Percentiles rank a stretch among this genome's conserved stretches.
Evolutionary conservation across 208 protist genomes (phyloP).

Genomic region (Leishmania guyanensis): DNA sequence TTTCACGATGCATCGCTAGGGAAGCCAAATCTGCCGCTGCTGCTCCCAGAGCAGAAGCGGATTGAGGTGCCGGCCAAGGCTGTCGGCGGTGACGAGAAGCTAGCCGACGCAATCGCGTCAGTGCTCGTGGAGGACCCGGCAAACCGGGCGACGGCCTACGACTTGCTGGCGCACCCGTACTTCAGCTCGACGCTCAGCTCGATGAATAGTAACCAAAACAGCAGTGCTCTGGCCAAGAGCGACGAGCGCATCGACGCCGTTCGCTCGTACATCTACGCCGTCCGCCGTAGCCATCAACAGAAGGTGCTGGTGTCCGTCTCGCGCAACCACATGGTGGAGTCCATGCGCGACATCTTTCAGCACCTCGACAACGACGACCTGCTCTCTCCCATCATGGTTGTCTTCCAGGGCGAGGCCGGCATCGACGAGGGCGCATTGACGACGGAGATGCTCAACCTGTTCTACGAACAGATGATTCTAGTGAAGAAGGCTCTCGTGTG

Average conservation of each 20-base stretch:
- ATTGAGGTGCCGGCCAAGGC: slow-evolving; percentile 44
- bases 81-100: slow-evolving; percentile 64
- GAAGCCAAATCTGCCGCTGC: slow-evolving; percentile 37
- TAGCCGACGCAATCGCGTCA: slow-evolving; percentile 51
- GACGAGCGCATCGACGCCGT: slow-evolving; percentile 66
- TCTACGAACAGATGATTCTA: slow-evolving; percentile 61
- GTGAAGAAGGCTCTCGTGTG: slow-evolving; percentile 58
- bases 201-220: slow-evolving; percentile 19
- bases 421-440: slow-evolving; percentile 77
- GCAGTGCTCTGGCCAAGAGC: slow-evolving; percentile 44
- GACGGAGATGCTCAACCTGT: slow-evolving; percentile 73
- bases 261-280: slow-evolving; percentile 64
- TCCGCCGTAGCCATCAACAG: slow-evolving; percentile 31
- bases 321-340: slow-evolving; percentile 69
- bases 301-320: slow-evolving; percentile 66
- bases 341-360: slow-evolving; percentile 51
- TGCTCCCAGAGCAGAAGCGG: slow-evolving; percentile 30
- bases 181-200: slow-evolving; percentile 46
- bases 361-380: slow-evolving; percentile 46
- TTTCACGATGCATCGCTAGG: slow-evolving; percentile 37
- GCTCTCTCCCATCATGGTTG: slow-evolving; percentile 60
- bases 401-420: slow-evolving; percentile 73
- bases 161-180: slow-evolving; percentile 66
- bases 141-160: slow-evolving; percentile 43
- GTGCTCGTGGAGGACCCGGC: slow-evolving; percentile 38